These are phyloP conservation scores for Linanthus parryae DNA, from an alignment of 148 eudicot species.

Conservation along the genomic window DNA sequence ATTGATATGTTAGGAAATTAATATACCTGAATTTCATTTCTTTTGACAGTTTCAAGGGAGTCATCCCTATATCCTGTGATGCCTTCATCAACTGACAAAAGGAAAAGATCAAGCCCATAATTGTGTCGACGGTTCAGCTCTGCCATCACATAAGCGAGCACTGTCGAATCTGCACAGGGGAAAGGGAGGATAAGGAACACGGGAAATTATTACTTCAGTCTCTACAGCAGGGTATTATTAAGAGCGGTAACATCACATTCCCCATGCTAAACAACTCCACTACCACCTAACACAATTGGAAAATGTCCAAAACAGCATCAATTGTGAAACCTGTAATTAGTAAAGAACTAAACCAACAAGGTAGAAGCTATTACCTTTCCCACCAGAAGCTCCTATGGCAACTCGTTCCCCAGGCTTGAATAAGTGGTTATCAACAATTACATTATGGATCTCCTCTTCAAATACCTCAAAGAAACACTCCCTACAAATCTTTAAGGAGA, in stretches of 20 bases:
- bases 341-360: too few species aligned
- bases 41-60: conserved; percentile 94
- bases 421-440: conserved; percentile 67
- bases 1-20: conserved; percentile 1
- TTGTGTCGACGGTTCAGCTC: conserved; percentile 80
- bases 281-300: too few species aligned
- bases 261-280: too few species aligned
- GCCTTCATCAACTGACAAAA: conserved; percentile 92
- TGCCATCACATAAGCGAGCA: conserved; percentile 93
- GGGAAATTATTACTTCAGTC: too few species aligned
- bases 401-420: conserved; percentile 85
- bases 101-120: conserved; percentile 86
- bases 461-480: conserved; percentile 84
- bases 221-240: too few species aligned
- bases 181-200: background rate
- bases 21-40: conserved; percentile 86
- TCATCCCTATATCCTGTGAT: conserved; percentile 98
- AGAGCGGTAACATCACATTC: too few species aligned
- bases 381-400: conserved; percentile 98
- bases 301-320: background rate
- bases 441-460: conserved; percentile 82
- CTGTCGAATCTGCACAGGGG: conserved; percentile 80
- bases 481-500: conserved; percentile 64
- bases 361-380: conserved; percentile 57
- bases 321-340: too few species aligned